Evolutionary conservation across 164 flowering plant species (phyloP), one percentile per base, ranked within the genome.

Genomic region (Dillenia suffruticosa): DNA sequence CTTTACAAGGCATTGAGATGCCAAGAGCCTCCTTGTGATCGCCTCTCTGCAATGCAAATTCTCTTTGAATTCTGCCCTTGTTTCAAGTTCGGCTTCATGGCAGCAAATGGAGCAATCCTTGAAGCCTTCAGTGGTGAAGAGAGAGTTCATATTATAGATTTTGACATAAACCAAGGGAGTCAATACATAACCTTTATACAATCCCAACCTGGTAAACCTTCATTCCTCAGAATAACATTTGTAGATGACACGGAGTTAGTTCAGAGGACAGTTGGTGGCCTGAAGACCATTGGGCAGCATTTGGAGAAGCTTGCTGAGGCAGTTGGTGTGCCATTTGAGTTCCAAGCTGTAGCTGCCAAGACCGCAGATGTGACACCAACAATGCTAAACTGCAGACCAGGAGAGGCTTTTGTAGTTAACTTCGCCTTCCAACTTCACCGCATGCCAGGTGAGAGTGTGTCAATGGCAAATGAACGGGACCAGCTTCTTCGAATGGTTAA

Each of bases 1-100:
- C 69, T 79, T n/a, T 79, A 76, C 60, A 66, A 70, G 7, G 57
- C 82, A 44, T 62, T 76, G 32, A 62, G 49, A 49, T 72, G 75
- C 59, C 55, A 59, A 14, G 68, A 67, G 53, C 75, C 75, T 0
- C 49, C 62, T 43, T 47, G 51, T 45, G 75, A 72, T 48, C 17
- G 58, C 49, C 65, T 72, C 15, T 68, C 72, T 5, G 58, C 58
- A 45, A 72, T 72, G 75, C 72, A 72, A 43, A 59, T 72, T 8
- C 62, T 72, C 12, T 72, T 58, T 44, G 71, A 72, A 46, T 26
- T 72, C 9, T 68, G 71, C 56, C 75, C 75, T 4, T 68, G 59
- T 22, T 55, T 67, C 43, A 72, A 67, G 32, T 72, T 72, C 44
- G 75, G 71, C 32, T 72, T 58, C 54, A 67, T 72, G 71, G 61